A percentile compares a stretch with the other conserved stretches of the same genome.
Conservation (phyloP, 495 filamentous ascomycete species). For the Rostrohypoxylon terebratum region DNA sequence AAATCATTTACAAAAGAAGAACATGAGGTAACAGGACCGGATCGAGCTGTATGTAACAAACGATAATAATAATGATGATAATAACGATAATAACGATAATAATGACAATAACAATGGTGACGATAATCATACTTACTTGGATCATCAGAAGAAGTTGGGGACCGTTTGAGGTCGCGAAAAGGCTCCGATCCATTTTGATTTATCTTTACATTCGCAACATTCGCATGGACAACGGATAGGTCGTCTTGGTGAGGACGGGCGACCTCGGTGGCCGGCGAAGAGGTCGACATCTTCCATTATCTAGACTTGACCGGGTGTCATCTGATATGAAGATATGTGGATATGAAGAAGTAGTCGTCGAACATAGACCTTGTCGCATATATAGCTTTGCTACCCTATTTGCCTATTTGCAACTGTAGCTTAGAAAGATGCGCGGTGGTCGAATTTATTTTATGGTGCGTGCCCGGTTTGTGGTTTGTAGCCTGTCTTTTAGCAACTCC, state of each 20-base stretch:
- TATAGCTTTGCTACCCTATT: background rate
- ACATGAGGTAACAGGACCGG: background rate
- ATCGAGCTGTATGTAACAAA: background rate
- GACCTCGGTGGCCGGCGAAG: constrained; percentile 41
- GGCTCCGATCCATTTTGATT: constrained; percentile 27
- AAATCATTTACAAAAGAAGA: constrained; percentile 10
- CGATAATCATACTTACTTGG: constrained; percentile 29
- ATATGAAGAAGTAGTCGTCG: background rate
- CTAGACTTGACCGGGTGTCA: constrained; percentile 20
- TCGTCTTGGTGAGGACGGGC: constrained; percentile 42
- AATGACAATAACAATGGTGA: background rate
- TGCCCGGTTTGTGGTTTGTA: background rate
- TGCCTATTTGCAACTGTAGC: no score
- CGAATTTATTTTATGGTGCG: constrained; percentile 5
- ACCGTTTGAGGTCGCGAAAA: constrained; percentile 35
- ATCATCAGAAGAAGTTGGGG: constrained; percentile 42
- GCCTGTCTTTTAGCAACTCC: constrained; percentile 9
- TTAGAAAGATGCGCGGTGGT: constrained; percentile 2
- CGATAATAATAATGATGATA: background rate
- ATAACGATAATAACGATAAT: background rate
- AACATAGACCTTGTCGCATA: background rate
- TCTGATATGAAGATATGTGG: background rate
- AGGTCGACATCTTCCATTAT: constrained; percentile 50
- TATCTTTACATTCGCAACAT: constrained; percentile 25
- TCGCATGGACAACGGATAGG: constrained; percentile 11